Conservation (phyloP, 257 asterid genomes). For the Catharanthus roseus region DNA sequence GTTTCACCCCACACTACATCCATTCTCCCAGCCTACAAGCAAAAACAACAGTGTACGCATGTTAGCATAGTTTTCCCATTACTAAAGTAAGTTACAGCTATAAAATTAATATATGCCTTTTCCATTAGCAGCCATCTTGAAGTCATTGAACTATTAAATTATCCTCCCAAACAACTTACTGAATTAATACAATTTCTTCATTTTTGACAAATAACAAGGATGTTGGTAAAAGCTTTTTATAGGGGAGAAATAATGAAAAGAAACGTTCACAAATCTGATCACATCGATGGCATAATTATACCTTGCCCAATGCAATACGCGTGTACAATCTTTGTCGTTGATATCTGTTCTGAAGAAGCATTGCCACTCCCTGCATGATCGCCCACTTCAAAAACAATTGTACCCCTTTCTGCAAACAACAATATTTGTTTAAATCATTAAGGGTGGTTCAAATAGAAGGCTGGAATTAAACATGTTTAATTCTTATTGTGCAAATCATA, state of each 20-base stretch:
- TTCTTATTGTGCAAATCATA: neutral
- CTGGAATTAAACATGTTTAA: neutral
- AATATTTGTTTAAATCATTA: neutral
- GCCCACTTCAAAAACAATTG: constrained; percentile 84
- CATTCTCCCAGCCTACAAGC: constrained; percentile 80
- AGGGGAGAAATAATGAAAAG: neutral
- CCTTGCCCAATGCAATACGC: constrained; percentile 96
- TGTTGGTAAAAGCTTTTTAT: neutral
- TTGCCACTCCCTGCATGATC: constrained; percentile 86
- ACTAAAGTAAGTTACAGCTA: neutral
- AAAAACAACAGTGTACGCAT: constrained; percentile 8
- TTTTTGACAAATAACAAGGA: neutral
- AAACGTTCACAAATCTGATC: neutral
- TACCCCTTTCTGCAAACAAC: constrained; percentile 60
- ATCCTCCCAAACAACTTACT: neutral
- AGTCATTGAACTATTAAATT: neutral
- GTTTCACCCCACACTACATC: constrained; percentile 99
- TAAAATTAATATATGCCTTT: neutral
- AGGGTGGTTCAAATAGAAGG: no score
- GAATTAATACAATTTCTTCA: neutral
- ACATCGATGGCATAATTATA: constrained; percentile 1
- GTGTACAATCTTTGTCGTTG: constrained; percentile 92
- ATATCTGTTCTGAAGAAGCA: constrained; percentile 87
- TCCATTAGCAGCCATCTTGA: neutral
- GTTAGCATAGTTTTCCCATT: neutral